Conservation (phyloP, 495 filamentous ascomycete species). For the Thermothielavioides terrestris region DNA sequence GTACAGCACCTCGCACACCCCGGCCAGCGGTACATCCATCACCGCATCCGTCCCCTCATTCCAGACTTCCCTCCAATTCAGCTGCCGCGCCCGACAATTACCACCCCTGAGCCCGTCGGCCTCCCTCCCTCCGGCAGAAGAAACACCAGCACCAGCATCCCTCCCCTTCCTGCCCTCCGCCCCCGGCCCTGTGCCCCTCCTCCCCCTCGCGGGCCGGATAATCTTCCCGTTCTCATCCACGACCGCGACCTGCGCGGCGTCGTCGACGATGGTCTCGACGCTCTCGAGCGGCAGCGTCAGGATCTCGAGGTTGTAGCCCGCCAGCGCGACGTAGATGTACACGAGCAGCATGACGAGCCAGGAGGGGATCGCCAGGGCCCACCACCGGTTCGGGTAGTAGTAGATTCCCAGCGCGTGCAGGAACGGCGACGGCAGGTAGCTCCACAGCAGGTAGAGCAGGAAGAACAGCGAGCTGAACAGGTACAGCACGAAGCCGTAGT, state of each 20-base stretch:
- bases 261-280: constrained; percentile 87
- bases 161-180: constrained; percentile 29
- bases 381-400: constrained; percentile 97
- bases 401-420: constrained; percentile 87
- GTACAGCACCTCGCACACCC: constrained; percentile 90
- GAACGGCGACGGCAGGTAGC: constrained; percentile 84
- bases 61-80: constrained; percentile 77
- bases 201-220: constrained; percentile 30
- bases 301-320: constrained; percentile 81
- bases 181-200: constrained; percentile 38
- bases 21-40: constrained; percentile 92
- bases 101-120: constrained; percentile 25
- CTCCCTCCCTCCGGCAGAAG: constrained; percentile 33
- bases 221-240: constrained; percentile 64
- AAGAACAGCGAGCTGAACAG: constrained; percentile 73
- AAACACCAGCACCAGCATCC: constrained; percentile 9
- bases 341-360: constrained; percentile 83
- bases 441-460: constrained; percentile 87
- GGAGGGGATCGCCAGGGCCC: constrained; percentile 82
- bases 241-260: constrained; percentile 74
- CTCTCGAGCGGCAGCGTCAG: constrained; percentile 72
- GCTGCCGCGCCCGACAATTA: constrained; percentile 7
- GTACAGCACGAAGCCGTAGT: constrained; percentile 97
- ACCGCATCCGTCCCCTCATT: constrained; percentile 91
- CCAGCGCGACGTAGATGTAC: constrained; percentile 91